A percentile compares a stretch with the other conserved stretches of the same genome.
Evolutionary conservation across 208 protist species (phyloP).

Genomic region (Balamuthia mandrillaris): DNA sequence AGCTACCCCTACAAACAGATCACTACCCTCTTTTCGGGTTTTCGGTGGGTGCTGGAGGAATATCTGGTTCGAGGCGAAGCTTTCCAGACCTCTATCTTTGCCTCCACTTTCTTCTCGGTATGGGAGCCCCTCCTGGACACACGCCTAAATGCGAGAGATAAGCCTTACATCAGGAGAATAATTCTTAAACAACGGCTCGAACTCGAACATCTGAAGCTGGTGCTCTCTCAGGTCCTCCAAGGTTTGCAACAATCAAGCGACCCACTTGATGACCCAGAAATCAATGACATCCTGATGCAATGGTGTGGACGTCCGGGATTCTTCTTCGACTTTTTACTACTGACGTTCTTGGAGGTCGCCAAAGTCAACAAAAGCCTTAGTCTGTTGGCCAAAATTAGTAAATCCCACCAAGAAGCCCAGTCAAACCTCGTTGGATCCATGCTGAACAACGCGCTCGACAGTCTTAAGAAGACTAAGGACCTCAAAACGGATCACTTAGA

Average conservation of each 20-base stretch:
- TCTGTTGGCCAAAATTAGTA: background rate
- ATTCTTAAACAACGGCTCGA: background rate
- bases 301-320: constrained; percentile 18
- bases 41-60: background rate
- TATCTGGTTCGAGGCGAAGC: background rate
- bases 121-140: background rate
- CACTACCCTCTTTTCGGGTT: constrained; percentile 32
- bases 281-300: background rate
- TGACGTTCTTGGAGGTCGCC: background rate
- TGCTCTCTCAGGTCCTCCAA: background rate
- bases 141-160: background rate
- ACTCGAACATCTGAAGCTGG: background rate
- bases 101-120: constrained; percentile 11
- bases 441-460: background rate
- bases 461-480: background rate
- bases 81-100: constrained; percentile 10
- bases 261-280: background rate
- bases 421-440: background rate
- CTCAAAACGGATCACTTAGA: background rate
- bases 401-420: background rate
- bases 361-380: background rate
- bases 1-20: background rate
- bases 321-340: constrained; percentile 17
- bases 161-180: background rate
- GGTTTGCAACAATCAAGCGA: background rate